Base-by-base conservation (phyloP, 371 early-diverging fungal genomes). In the Apophysomyces ossiformis region DNA sequence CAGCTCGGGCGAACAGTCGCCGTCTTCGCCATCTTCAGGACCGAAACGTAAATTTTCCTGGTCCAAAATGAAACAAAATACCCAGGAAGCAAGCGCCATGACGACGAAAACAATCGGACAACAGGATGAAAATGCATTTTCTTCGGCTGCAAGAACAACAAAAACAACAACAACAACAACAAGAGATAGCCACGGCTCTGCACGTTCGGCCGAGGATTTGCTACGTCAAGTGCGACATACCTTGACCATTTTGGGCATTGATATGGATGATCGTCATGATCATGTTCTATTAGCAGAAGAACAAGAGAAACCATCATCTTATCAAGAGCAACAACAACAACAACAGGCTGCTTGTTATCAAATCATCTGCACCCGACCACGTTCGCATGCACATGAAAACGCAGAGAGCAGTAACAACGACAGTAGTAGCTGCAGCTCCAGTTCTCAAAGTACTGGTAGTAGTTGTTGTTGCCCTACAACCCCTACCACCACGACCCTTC, bases 341-440 rank as follows among this genome's bases (percentile, higher is more conserved):
- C 26, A 26, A 26, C 32, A 26, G 32, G 32, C 32, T 26, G 32
- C 32, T 26, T 26, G 32, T 26, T 26, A 26, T 2, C 54, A 50
- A n/a, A 50, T 50, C 35, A 26, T 50, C 21, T 50, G 54, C 21
- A 50, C 54, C 54, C 54, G 54, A 5, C 54, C 21, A n/a, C 21
- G 54, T 21, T n/a, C 54, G 9, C 54, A 26, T 9, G 54, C 54
- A 9, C 54, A 21, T 5, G 47, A 47, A 7, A 47, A 47, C 47
- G 16, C 8, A 13, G 13, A 47, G 2, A 47, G 18, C 47, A 47
- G 18, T 16, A 50, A 50, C 8, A 50, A 21, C 21, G 21, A 50
- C 54, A 50, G 21, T 26, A 50, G 21, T 50, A 50, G 54, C 21
- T 18, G 54, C 54, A 50, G 54, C 21, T 21, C n/a, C 9, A 50